Base-by-base conservation (phyloP, 208 protist species). In the Polymyxa betae region DNA sequence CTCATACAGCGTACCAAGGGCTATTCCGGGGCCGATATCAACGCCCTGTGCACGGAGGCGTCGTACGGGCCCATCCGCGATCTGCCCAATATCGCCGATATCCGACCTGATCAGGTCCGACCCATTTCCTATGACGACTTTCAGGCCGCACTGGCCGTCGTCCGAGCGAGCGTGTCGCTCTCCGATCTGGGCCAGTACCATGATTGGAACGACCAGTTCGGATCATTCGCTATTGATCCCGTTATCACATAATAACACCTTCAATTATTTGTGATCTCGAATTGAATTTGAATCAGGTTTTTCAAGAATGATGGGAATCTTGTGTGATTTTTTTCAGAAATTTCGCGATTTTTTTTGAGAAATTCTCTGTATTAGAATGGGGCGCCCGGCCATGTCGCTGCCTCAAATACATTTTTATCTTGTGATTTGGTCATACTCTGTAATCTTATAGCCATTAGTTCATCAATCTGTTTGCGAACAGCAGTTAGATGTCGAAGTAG, bases 1-100 rank as follows among this genome's bases (percentile, higher is more conserved):
- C 32, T 45, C 16, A 82, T 82, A 43, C 72, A 60, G 5, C 5
- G 16, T 35, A 45, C 64, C 64, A 90, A 93, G 95, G n/a, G 95
- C 20, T 97, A 97, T 88, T 94, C 89, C 43, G 95, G 93, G 1
- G 72, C 94, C 0, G 96, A 97, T 90, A 88, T 97, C 1, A 92
- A 29, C 38, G 88, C 92, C 49, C 92, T 97, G 0, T 96, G 94
- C 78, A 93, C 91, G 29, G 95, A 97, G 35, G 96, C 96, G 32
- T 95, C 96, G 1, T 82, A 96, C 29, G 93, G 94, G 0, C 96
- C 96, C 16, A 93, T 97, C 29, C 88, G 95, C 41, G 60, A 93
- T 40, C n/a, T 96, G 1, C 43, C 38, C 35, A 38, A 40, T 20
- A 52, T 88, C 0, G 82, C 0, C 0, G 44, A 52, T n/a, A 0